phyloP scores from a whole-genome alignment of 1,284 basidiomycete species.

The Cerrena zonata region DNA sequence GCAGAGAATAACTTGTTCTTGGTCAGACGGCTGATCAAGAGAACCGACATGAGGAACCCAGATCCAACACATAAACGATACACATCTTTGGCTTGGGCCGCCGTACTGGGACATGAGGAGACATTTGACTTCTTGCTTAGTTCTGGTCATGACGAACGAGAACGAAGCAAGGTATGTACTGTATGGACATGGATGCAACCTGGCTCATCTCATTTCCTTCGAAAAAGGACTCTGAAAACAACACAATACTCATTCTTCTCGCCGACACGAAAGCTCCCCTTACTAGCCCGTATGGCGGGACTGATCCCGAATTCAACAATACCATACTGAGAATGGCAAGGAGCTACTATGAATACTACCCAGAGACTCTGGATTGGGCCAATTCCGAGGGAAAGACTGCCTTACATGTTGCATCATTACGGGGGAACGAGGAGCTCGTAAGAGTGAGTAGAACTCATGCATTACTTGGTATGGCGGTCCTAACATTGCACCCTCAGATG shows the following conservation, averaged over 20 bases:
- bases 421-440: conserved; percentile 84
- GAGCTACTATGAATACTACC: conserved; percentile 74
- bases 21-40: conserved; percentile 73
- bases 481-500: conserved; percentile 50
- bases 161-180: conserved; percentile 73
- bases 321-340: conserved; percentile 76
- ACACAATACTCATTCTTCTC: conserved; percentile 83
- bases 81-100: conserved; percentile 86
- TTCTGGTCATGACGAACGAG: conserved; percentile 84
- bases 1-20: conserved; percentile 88
- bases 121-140: conserved; percentile 83
- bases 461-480: conserved; percentile 4
- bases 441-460: conserved; percentile 39
- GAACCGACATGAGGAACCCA: conserved; percentile 83
- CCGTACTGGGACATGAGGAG: conserved; percentile 77
- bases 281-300: conserved; percentile 41
- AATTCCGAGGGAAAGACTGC: conserved; percentile 86
- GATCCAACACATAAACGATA: conserved; percentile 69
- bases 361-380: conserved; percentile 84
- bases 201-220: neutral
- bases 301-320: conserved; percentile 56
- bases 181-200: neutral
- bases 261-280: conserved; percentile 65
- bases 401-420: conserved; percentile 80
- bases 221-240: conserved; percentile 77